Evolutionary conservation across 1,284 basidiomycete species (phyloP).

Genomic region (Tilletia indica): DNA sequence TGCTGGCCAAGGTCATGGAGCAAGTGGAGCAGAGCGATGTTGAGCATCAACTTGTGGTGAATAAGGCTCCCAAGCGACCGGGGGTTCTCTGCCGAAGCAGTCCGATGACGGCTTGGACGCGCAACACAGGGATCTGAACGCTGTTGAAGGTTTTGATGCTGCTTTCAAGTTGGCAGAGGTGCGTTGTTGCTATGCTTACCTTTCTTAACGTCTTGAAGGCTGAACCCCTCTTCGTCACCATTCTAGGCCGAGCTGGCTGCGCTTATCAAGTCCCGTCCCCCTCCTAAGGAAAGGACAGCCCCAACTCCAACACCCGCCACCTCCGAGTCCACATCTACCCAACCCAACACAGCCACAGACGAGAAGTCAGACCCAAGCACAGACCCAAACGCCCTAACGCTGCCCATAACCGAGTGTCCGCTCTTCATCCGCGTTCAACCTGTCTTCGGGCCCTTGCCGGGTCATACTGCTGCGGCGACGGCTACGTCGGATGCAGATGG

Average conservation of each 20-base stretch:
- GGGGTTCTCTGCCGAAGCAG: constrained; percentile 29
- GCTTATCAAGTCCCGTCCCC: constrained; percentile 64
- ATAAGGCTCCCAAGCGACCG: constrained; percentile 36
- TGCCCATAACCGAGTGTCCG: constrained; percentile 81
- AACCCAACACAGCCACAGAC: no score
- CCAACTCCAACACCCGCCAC: neutral
- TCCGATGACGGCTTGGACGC: constrained; percentile 8
- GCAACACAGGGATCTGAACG: constrained; percentile 68
- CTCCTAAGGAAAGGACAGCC: neutral
- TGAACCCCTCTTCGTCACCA: constrained; percentile 11
- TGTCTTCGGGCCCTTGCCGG: constrained; percentile 33
- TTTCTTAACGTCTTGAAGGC: neutral
- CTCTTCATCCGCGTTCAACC: constrained; percentile 93
- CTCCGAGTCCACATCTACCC: no score
- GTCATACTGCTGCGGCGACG: constrained; percentile 3
- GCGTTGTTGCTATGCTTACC: neutral
- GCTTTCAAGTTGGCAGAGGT: constrained; percentile 79
- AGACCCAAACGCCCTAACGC: constrained; percentile 5
- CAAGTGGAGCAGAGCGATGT: constrained; percentile 33
- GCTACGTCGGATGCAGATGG: neutral
- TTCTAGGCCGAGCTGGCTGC: constrained; percentile 69
- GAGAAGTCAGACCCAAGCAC: no score
- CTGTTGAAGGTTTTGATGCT: constrained; percentile 77
- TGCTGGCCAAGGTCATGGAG: constrained; percentile 49
- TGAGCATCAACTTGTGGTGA: constrained; percentile 47